phyloP scores from a whole-genome alignment of 345 rosid species.

The Acer negundo region DNA sequence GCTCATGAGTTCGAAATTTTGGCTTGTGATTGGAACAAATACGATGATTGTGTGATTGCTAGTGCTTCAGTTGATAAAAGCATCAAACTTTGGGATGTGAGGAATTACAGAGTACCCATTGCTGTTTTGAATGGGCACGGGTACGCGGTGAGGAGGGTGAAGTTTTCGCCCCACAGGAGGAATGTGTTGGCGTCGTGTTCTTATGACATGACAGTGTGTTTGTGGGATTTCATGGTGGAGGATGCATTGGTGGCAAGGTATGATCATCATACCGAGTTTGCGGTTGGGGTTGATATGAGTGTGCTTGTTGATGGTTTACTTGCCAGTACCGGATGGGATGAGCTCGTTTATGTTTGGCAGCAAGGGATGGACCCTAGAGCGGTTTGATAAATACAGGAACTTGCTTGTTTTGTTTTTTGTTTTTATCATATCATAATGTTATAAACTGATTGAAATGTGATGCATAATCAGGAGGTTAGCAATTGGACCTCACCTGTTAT shows the following conservation, averaged over 20 bases:
- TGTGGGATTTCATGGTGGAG: conserved; percentile 90
- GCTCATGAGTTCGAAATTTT: conserved; percentile 83
- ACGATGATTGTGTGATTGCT: conserved; percentile 81
- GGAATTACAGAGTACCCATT: conserved; percentile 71
- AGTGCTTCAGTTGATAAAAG: conserved; percentile 80
- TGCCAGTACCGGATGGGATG: conserved; percentile 97
- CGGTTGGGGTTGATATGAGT: conserved; percentile 85
- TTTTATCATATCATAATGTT: not conserved
- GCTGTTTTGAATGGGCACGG: conserved; percentile 80
- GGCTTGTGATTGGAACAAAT: conserved; percentile 91
- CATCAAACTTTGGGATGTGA: conserved; percentile 81
- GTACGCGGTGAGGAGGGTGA: conserved; percentile 81
- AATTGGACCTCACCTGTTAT: not conserved
- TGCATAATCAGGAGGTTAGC: not conserved
- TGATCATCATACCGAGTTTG: conserved; percentile 90
- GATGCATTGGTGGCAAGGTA: conserved; percentile 81
- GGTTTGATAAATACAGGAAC: conserved; percentile 33
- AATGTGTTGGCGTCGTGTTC: conserved; percentile 79
- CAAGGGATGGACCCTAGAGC: conserved; percentile 92
- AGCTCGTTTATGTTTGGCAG: conserved; percentile 89
- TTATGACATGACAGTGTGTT: conserved; percentile 82
- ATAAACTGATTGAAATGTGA: conserved; percentile 10
- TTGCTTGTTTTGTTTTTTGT: not conserved
- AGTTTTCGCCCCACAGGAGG: conserved; percentile 84
- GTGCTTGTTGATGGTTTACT: conserved; percentile 91